Evolutionary conservation across 2,329 filamentous ascomycete genomes (phyloP), one percentile per base, ranked within the genome.

Genomic region (Cyanodermella asteris): DNA sequence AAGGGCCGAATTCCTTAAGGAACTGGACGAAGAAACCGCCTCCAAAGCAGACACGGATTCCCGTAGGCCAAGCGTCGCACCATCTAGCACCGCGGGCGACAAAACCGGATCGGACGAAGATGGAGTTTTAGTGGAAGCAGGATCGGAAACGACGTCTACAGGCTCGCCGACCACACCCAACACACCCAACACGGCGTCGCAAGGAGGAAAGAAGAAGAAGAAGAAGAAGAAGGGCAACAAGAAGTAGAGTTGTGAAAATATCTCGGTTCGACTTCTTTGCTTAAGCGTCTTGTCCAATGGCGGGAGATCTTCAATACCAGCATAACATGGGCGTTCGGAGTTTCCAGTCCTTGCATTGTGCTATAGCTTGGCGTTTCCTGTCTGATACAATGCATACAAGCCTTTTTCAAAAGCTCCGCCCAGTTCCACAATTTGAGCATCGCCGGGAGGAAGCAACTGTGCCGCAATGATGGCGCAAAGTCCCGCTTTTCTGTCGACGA

Each of bases 1-100:
- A 36, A 62, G 74, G 46, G 26, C 34, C 9, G 27, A 36, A n/a
- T 36, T 36, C 23, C 34, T 36, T 31, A 31, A 34, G 15, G 34
- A 36, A 19, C 17, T 36, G 10, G 30, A 34, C 5, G 30, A 31
- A 10, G 31, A 23, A 13, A 22, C 22, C 16, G 16, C 17, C 20
- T 9, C 18, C 13, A n/a, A 25, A 26, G 16, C 15, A n/a, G 16
- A 6, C 31, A 8, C 31, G 27, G 20, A 12, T 13, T 13, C 16
- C 10, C 17, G 14, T 28, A 20, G 20, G 25, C 4, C 24, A 21
- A 11, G 22, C n/a, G n/a, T n/a, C n/a, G 20, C 6, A 18, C 16
- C 6, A 13, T 8, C 24, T 9, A 25, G 12, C 7, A 25, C 23
- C 8, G 12, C 23, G 9, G 23, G 25, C 6, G 30, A 28, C 7